Conservation (phyloP, 2,329 filamentous ascomycete species). For the Neonectria magnoliae region DNA sequence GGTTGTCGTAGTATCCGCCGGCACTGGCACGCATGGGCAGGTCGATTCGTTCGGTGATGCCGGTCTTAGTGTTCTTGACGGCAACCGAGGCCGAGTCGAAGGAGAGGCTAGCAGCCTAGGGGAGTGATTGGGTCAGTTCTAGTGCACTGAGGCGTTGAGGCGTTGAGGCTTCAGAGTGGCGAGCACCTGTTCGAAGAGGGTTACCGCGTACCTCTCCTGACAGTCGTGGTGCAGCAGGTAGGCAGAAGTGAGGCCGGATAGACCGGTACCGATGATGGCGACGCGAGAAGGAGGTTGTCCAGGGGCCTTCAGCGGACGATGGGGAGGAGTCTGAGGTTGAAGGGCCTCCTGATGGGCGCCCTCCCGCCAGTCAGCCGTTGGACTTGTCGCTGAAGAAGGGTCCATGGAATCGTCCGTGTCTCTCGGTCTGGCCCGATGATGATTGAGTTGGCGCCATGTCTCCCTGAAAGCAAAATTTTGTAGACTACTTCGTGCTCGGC, state of each 20-base stretch:
- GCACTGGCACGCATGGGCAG: conserved; percentile 52
- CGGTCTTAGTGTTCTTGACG: conserved; percentile 45
- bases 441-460: background rate
- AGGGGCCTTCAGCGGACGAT: background rate
- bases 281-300: conserved; percentile 16
- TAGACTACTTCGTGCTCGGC: background rate
- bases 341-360: background rate
- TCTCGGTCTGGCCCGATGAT: background rate
- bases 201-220: conserved; percentile 45
- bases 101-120: conserved; percentile 47
- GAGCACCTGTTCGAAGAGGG: conserved; percentile 51
- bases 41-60: conserved; percentile 49
- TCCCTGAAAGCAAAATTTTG: background rate
- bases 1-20: conserved; percentile 62
- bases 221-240: conserved; percentile 48
- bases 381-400: background rate
- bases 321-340: no score
- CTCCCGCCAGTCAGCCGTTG: background rate
- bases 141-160: background rate
- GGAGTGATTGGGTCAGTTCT: background rate
- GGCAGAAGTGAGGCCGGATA: conserved; percentile 50
- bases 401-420: background rate
- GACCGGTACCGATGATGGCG: conserved; percentile 51
- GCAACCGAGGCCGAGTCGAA: conserved; percentile 53
- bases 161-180: background rate